Percentiles rank a stretch among this genome's conserved stretches.
Conservation (phyloP, 1,139 yeast genomes). For the Suhomyces panamericanus region DNA sequence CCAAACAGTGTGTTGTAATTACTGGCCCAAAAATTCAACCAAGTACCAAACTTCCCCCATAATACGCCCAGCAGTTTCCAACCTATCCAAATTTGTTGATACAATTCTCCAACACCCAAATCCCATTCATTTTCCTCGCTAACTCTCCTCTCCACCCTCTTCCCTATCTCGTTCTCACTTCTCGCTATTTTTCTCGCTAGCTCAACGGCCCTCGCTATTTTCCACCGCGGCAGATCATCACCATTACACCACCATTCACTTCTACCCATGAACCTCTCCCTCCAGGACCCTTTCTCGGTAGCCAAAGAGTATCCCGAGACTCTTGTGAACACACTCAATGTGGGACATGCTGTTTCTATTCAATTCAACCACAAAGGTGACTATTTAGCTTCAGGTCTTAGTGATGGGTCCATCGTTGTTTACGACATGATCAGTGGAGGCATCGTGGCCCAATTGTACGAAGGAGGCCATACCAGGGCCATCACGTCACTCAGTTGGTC, state of each 20-base stretch:
- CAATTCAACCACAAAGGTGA: constrained; percentile 79
- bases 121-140: background rate
- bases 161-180: background rate
- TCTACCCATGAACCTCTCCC: constrained; percentile 67
- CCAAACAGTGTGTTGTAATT: too few species aligned
- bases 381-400: constrained; percentile 82
- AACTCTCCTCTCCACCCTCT: too few species aligned
- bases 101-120: too few species aligned
- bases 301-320: constrained; percentile 92
- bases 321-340: constrained; percentile 60
- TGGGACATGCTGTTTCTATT: constrained; percentile 75
- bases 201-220: background rate
- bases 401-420: constrained; percentile 75
- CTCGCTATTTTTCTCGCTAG: background rate
- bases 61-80: too few species aligned
- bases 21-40: too few species aligned
- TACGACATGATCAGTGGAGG: constrained; percentile 68
- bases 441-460: constrained; percentile 52
- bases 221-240: background rate
- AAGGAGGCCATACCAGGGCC: constrained; percentile 67
- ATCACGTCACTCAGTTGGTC: constrained; percentile 84
- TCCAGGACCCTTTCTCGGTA: constrained; percentile 89
- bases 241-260: background rate
- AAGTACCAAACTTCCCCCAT: too few species aligned
- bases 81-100: too few species aligned